Evolutionary conservation across 805 yeast genomes (phyloP), one percentile per base, ranked within the genome.

Genomic region (Candida ovalis): DNA sequence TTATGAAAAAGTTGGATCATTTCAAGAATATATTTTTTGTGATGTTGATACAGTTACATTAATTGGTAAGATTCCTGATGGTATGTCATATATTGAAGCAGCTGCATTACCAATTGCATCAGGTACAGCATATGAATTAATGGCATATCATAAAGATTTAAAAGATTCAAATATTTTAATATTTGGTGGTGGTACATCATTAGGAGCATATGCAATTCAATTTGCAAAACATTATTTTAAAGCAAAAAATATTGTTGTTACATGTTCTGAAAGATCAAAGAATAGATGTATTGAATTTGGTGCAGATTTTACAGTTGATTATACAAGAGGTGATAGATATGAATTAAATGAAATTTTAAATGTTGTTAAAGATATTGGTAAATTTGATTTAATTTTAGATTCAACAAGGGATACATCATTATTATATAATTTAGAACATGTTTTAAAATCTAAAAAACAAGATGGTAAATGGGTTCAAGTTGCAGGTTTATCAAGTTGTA

Each of bases 151-250:
- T 18, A 3, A 17, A 2, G 15, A 42, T 33, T 66, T 75, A 19
- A 69, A 66, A 33, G 64, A 68, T 8, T 68, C 70, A 15, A 73
- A 70, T 48, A 74, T 83, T 3, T 69, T 84, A 42, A 73, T 86
- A 13, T 67, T 83, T 40, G 92, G 91, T 27, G 90, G 84, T 18
- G 78, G 82, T 2, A 80, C 90, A 2, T 66, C 82, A 9, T 86
- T 82, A 4, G 86, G 88, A 25, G 61, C 73, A 28, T 72, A 70
- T 48, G 68, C 73, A 6, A 67, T 78, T 33, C 86, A 80, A 61
- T 61, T 83, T 37, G 77, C 82, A 15, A 80, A 75, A 60, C 63
- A 71, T 30, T 56, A 62, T 27, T 66, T 67, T 48, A 59, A 68
- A 2, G 75, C 76, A 13, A 63, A 63, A n/a, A 71, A 72, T 12